phyloP scores from a whole-genome alignment of 345 rosid species.

The Populus alba region DNA sequence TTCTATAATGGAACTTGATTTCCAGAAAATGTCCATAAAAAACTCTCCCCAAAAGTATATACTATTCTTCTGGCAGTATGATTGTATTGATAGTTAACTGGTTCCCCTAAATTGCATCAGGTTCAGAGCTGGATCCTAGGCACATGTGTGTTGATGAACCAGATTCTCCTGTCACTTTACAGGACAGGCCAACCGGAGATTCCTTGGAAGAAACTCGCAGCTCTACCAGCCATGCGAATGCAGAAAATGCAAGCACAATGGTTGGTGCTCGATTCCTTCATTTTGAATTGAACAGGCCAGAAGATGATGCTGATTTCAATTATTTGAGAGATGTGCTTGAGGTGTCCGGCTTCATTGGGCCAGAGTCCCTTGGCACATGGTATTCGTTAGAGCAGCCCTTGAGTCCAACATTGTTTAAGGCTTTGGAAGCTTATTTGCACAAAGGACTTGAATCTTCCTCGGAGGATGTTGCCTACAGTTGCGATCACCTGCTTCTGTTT shows the following conservation, averaged over 20 bases:
- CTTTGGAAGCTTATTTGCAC: slow-evolving; percentile 37
- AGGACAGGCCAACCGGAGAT: slow-evolving; percentile 6
- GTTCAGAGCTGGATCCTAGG: slow-evolving; percentile 15
- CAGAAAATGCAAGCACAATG: slow-evolving; percentile 14
- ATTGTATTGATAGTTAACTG: slow-evolving; percentile 4
- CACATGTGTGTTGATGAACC: slow-evolving; percentile 8
- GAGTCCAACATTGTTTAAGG: slow-evolving; percentile 53
- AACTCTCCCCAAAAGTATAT: neutral
- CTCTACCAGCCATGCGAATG: slow-evolving; percentile 13
- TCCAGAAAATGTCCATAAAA: neutral
- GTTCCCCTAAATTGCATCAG: slow-evolving; percentile 23
- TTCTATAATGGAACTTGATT: neutral
- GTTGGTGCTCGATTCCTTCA: slow-evolving; percentile 4
- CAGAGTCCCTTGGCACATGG: slow-evolving; percentile 47
- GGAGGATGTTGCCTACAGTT: slow-evolving; percentile 19
- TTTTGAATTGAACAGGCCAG: slow-evolving; percentile 23
- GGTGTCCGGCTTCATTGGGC: slow-evolving; percentile 57
- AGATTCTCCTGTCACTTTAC: slow-evolving; percentile 8
- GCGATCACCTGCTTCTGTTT: slow-evolving; percentile 55
- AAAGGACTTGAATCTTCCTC: slow-evolving; percentile 25
- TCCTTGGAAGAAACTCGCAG: neutral
- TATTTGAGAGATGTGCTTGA: slow-evolving; percentile 55
- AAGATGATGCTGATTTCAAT: slow-evolving; percentile 41
- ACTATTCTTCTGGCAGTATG: neutral
- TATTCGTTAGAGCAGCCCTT: slow-evolving; percentile 63